Percentiles rank a stretch among this genome's conserved stretches.
Evolutionary conservation across 1,284 basidiomycete genomes (phyloP).

Genomic region (Trametes hirsuta): DNA sequence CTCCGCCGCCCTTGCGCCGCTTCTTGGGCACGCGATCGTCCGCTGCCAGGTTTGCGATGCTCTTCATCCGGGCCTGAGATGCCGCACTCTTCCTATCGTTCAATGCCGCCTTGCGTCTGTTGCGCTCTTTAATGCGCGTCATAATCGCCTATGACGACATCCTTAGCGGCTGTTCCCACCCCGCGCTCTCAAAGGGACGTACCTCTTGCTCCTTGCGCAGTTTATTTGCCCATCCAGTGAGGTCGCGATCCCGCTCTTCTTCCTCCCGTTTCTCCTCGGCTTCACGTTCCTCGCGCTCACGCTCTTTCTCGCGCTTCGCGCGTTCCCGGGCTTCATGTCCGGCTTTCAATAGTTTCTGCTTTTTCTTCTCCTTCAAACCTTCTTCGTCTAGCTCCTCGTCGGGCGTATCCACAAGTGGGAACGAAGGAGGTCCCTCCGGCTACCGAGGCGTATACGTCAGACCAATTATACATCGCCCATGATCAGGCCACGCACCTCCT

Average conservation of each 20-base stretch:
- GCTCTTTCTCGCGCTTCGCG: constrained; percentile 87
- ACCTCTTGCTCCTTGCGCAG: constrained; percentile 83
- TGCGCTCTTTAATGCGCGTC: constrained; percentile 84
- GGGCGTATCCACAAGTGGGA: constrained; percentile 89
- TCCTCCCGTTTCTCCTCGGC: constrained; percentile 72
- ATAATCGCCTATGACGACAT: constrained; percentile 64
- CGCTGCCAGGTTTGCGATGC: constrained; percentile 88
- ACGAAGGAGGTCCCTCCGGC: constrained; percentile 81
- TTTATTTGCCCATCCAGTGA: constrained; percentile 72
- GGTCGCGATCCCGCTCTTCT: constrained; percentile 75
- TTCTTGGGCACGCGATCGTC: constrained; percentile 82
- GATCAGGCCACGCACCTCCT: constrained; percentile 22
- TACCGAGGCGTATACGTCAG: neutral
- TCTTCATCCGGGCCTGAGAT: constrained; percentile 97
- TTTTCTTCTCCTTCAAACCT: constrained; percentile 91
- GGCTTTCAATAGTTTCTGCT: constrained; percentile 92
- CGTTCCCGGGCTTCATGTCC: constrained; percentile 92
- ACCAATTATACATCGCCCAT: neutral
- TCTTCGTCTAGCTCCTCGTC: constrained; percentile 96
- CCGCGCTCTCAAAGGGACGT: constrained; percentile 16
- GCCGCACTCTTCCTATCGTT: constrained; percentile 92
- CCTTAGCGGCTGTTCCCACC: neutral
- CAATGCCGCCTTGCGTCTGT: constrained; percentile 81
- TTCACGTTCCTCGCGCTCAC: constrained; percentile 77
- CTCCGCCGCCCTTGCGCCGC: constrained; percentile 77